These are phyloP conservation scores for Yamadazyma dushanensis DNA, from an alignment of 1,139 yeast species.

Conservation along the genomic window DNA sequence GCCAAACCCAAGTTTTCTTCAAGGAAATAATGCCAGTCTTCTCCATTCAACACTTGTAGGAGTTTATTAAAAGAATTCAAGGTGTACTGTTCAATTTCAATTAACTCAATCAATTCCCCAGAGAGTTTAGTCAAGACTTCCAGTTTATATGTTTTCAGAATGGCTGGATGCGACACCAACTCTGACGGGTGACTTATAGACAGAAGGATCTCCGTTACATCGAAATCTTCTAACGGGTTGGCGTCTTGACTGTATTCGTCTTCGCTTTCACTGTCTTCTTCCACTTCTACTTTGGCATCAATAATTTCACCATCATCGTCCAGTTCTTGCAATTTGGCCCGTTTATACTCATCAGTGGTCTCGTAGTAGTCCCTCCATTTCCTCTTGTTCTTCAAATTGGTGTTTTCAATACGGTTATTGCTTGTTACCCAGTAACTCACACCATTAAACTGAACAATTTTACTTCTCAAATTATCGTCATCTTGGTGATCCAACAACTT, in stretches of 20 bases:
- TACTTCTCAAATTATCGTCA: slow-evolving; percentile 29
- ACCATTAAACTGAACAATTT: slow-evolving; percentile 46
- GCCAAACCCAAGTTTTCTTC: slow-evolving; percentile 68
- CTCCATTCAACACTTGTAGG: slow-evolving; percentile 80
- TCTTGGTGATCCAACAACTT: slow-evolving; percentile 26
- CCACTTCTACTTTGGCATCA: slow-evolving; percentile 35
- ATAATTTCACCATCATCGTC: slow-evolving; percentile 19
- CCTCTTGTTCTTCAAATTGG: slow-evolving; percentile 31
- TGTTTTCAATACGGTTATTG: slow-evolving; percentile 33
- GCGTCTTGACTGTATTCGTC: slow-evolving; percentile 26
- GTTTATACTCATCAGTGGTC: slow-evolving; percentile 19
- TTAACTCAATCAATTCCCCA: slow-evolving; percentile 67
- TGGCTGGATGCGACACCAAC: slow-evolving; percentile 67
- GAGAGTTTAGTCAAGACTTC: slow-evolving; percentile 56
- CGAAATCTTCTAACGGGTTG: slow-evolving; percentile 37
- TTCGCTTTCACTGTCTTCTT: slow-evolving; percentile 30
- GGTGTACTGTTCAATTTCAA: slow-evolving; percentile 77
- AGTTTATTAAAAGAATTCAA: slow-evolving; percentile 69
- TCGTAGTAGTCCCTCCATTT: slow-evolving; percentile 36
- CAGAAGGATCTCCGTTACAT: slow-evolving; percentile 57
- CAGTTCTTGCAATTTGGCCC: slow-evolving; percentile 3
- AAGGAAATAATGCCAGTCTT: slow-evolving; percentile 69
- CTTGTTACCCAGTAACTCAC: slow-evolving; percentile 39
- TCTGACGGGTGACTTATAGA: slow-evolving; percentile 85
- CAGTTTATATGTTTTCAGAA: slow-evolving; percentile 63